Base-by-base conservation (phyloP, 192 early-diverging fungal species). In the Rhizophagus sp. region DNA sequence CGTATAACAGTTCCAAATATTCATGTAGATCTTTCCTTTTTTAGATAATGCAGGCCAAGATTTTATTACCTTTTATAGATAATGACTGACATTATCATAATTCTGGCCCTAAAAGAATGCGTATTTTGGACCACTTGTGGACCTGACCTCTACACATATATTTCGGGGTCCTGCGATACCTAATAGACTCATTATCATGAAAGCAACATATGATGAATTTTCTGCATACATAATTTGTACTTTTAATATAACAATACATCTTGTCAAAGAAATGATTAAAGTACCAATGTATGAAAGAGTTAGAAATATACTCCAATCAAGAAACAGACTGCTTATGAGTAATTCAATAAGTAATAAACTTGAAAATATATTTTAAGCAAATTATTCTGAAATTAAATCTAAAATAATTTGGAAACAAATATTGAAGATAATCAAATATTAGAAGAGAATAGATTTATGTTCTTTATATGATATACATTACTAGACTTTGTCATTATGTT, bases 171-270 rank as follows among this genome's bases (percentile, higher is more conserved):
- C n/a, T n/a, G n/a, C n/a, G n/a, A n/a, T n/a, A n/a, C 25, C 73
- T 74, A 74, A 74, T 74, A 74, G 61, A 74, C 73, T 27, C 25
- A 74, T 74, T 74, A 74, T 74, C 4, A 74, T 33, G 47, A 74
- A 74, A 61, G 50, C 73, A 61, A 74, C 73, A 74, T 74, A 74
- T 69, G 8, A 69, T 69, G 36, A 69, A 69, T 69, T 10, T 69
- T 69, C 67, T 69, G 67, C 67, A 69, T 7, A 69, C 1, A 69
- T 69, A 69, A 69, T 69, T 8, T 69, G 67, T 69, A 4, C 52
- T 76, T 76, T 73, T 52, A 73, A 73, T 73, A 12, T 47, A 52
- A 73, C 71, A 24, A 73, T 73, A 12, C 47, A 73, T 49, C 71
- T 52, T 52, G 71, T 73, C 44, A 73, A 73, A 9, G 15, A 30